Base-by-base conservation (phyloP, 129 eudicot species). In the Apium graveolens region DNA sequence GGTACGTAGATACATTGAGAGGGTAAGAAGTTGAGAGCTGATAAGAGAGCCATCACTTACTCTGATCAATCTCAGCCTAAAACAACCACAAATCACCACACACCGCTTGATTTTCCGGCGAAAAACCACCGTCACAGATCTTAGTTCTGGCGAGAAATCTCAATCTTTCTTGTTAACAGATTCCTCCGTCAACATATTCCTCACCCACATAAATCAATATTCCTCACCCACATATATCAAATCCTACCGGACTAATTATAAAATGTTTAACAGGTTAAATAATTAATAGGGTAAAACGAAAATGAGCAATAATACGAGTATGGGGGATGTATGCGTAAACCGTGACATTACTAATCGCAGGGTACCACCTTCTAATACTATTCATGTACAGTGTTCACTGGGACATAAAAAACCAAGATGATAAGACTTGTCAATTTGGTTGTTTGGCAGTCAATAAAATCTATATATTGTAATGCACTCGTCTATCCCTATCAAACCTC, bases 261-360 rank as follows among this genome's bases (percentile, higher is more conserved):
- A 18, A 20, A 5, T 44, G 57, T 5, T 18, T 49, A n/a, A 5
- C 2, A 18, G 57, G 21, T n/a, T 60, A n/a, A 60, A 57, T 8
- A n/a, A 5, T 57, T 10, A 60, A 60, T 9, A 60, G 0, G 5
- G 32, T n/a, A 60, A n/a, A 60, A 60, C 1, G 5, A 60, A 60
- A 55, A n/a, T 3, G 32, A 11, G 6, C 65, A 60, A n/a, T 60
- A 60, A 60, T 60, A n/a, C 5, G 29, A 60, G 68, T 60, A 60
- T 60, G 68, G 68, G 68, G 68, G 16, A n/a, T 60, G 68, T 60
- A 60, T n/a, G 68, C 68, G 12, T 60, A 60, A 60, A 60, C 68
- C 68, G 68, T 60, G 68, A 60, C 68, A 60, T 26, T 60, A n/a
- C 68, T 60, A n/a, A n/a, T 26, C 68, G 32, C 34, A 60, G 68